These are phyloP conservation scores for Fusarium setosum DNA, from an alignment of 2,329 filamentous ascomycete genomes.

Conservation along the genomic window DNA sequence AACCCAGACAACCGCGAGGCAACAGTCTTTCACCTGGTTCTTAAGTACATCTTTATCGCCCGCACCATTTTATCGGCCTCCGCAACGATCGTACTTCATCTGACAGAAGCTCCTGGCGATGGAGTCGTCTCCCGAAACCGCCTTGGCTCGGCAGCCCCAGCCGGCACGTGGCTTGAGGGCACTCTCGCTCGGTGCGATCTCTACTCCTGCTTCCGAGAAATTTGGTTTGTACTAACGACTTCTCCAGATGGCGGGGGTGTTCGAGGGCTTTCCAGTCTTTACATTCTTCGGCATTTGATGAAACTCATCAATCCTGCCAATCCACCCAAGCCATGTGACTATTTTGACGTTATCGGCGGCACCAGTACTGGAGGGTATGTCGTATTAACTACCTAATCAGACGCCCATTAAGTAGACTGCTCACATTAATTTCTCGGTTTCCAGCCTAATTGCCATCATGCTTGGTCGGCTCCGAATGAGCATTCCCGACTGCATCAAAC, in stretches of 20 bases:
- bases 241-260: not conserved
- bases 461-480: not conserved
- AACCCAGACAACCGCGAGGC: too few species aligned
- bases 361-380: not conserved
- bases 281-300: not conserved
- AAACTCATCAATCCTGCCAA: not conserved
- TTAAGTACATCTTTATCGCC: too few species aligned
- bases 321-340: not conserved
- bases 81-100: not conserved
- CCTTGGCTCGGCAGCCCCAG: not conserved
- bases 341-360: not conserved
- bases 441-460: not conserved
- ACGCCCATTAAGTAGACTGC: too few species aligned
- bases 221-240: not conserved
- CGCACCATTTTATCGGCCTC: too few species aligned
- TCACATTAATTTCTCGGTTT: too few species aligned
- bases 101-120: not conserved
- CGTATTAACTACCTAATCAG: not conserved
- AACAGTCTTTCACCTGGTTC: too few species aligned
- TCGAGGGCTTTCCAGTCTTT: not conserved
- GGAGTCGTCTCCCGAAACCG: not conserved
- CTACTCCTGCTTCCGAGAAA: too few species aligned
- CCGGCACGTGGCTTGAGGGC: not conserved
- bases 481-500: not conserved
- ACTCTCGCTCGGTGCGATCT: not conserved